Conservation (phyloP, 768 basidiomycete species). For the Stropharia rugosoannulata region DNA sequence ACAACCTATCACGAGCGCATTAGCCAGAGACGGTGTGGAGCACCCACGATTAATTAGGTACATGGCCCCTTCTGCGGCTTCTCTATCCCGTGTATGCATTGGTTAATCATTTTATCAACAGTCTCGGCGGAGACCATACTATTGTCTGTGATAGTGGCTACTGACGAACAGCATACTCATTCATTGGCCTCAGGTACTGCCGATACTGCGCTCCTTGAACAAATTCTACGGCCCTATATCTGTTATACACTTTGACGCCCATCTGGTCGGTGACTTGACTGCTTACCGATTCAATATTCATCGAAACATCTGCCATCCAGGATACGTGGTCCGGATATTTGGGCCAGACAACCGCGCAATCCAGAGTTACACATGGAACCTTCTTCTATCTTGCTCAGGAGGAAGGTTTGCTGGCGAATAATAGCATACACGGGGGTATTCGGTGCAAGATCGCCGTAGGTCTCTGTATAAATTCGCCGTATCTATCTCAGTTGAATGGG, state of each 20-base stretch:
- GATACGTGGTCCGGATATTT: conserved; percentile 64
- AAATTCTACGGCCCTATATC: conserved; percentile 80
- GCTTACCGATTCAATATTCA: conserved; percentile 28
- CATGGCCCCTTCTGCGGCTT: conserved; percentile 1
- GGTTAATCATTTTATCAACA: conserved; percentile 18
- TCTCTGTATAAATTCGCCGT: conserved; percentile 23
- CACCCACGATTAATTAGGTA: conserved; percentile 77
- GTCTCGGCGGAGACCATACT: conserved; percentile 87
- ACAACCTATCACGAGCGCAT: conserved; percentile 31
- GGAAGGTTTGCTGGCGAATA: conserved; percentile 74
- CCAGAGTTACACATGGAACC: conserved; percentile 78
- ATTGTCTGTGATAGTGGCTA: conserved; percentile 45
- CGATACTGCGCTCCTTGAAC: conserved; percentile 78
- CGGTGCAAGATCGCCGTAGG: conserved; percentile 63
- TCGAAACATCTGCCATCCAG: conserved; percentile 22
- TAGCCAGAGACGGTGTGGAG: conserved; percentile 57
- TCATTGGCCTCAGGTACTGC: conserved; percentile 60
- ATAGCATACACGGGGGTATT: conserved; percentile 87
- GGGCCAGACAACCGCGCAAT: conserved; percentile 59
- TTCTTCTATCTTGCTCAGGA: conserved; percentile 82
- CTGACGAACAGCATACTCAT: conserved; percentile 45
- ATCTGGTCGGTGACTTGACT: conserved; percentile 32
- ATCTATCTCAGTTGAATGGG: background rate
- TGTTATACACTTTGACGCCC: conserved; percentile 82
- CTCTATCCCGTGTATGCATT: background rate